Conservation (phyloP, 2,329 filamentous ascomycete genomes). For the Fusarium avenaceum region DNA sequence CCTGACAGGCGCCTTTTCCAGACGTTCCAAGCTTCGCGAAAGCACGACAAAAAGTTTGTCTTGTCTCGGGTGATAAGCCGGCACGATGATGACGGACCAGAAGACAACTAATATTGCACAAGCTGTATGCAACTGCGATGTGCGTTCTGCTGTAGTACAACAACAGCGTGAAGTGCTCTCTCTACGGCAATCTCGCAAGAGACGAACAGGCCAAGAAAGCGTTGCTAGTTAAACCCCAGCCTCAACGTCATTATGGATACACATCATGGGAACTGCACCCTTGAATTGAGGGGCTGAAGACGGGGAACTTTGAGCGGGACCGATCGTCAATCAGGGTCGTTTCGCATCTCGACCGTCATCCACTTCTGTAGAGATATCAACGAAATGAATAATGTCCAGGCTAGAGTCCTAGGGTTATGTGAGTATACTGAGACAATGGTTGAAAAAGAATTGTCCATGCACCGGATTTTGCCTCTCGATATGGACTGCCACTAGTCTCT, state of each 20-base stretch:
- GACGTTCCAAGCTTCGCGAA: slow-evolving; percentile 29
- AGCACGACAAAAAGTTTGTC: slow-evolving; percentile 5
- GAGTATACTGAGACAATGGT: neutral
- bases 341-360: slow-evolving; percentile 21
- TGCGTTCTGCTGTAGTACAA: slow-evolving; percentile 1
- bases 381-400: too few relatives aligned
- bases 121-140: slow-evolving; percentile 1
- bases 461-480: neutral
- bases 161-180: neutral
- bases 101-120: slow-evolving; percentile 25
- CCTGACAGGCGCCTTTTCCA: slow-evolving; percentile 31
- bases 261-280: slow-evolving; percentile 1
- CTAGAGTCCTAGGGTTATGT: slow-evolving; percentile 1
- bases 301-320: slow-evolving; percentile 29
- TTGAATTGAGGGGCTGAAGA: neutral
- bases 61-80: slow-evolving; percentile 14
- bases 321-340: slow-evolving; percentile 45
- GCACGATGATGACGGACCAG: neutral
- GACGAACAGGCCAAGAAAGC: slow-evolving; percentile 5
- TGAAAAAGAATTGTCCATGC: slow-evolving; percentile 1
- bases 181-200: neutral
- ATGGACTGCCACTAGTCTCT: slow-evolving; percentile 13
- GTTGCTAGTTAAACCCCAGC: slow-evolving; percentile 15
- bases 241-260: slow-evolving; percentile 47
- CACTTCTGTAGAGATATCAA: neutral